Evolutionary conservation across 306 rosid species (phyloP).

Genomic region (Cyclanthera cordifolia): DNA sequence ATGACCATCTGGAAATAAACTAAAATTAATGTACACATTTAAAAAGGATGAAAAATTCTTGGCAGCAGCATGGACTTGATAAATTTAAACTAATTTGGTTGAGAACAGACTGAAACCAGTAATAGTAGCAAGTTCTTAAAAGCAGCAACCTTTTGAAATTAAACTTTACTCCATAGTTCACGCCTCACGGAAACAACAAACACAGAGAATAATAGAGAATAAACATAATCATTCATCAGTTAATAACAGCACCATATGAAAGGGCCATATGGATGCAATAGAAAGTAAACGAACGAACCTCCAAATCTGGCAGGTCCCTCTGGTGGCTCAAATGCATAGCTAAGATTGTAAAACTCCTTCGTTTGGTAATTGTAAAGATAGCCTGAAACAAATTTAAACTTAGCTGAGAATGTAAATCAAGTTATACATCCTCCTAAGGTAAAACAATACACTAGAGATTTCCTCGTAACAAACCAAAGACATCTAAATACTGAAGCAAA

Average conservation of each 20-base stretch:
- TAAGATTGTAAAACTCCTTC: slow-evolving; percentile 86
- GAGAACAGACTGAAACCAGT: background rate
- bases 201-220: background rate
- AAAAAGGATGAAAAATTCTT: background rate
- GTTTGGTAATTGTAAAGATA: slow-evolving; percentile 82
- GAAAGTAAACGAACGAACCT: slow-evolving; percentile 48
- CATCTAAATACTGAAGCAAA: background rate
- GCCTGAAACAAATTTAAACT: slow-evolving; percentile 37
- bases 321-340: slow-evolving; percentile 59
- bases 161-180: background rate
- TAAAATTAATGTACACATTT: background rate
- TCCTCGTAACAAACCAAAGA: background rate
- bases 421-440: background rate
- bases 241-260: background rate
- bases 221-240: background rate
- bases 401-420: background rate
- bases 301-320: slow-evolving; percentile 90
- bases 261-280: slow-evolving; percentile 8
- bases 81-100: background rate
- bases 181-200: background rate
- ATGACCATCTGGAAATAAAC: background rate
- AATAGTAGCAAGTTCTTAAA: background rate
- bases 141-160: background rate
- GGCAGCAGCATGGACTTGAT: background rate
- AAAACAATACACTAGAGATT: background rate